These are phyloP conservation scores for Ceratocystis alfenasii DNA, from an alignment of 2,329 filamentous ascomycete species.

Conservation along the genomic window DNA sequence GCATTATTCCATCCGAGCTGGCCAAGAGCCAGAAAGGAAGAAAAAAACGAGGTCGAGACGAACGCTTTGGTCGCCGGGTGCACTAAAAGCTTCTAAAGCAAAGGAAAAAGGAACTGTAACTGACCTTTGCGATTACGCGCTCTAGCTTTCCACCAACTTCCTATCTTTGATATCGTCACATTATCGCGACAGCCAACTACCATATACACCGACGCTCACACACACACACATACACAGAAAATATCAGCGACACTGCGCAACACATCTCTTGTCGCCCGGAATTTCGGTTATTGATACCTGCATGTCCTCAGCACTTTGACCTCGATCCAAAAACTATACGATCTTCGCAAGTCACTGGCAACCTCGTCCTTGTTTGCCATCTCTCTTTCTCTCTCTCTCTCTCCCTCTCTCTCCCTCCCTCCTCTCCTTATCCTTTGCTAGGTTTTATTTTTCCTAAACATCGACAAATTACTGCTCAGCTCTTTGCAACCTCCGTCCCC, in stretches of 20 bases:
- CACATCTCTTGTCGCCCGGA: not conserved
- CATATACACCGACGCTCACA: not conserved
- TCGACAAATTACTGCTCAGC: not conserved
- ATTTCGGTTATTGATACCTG: not conserved
- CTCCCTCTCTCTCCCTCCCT: not conserved
- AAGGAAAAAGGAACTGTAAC: slow-evolving; percentile 3
- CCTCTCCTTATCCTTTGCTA: not conserved
- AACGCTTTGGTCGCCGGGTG: not conserved
- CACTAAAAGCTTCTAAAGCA: not conserved
- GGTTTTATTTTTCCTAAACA: not conserved
- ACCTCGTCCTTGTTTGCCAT: not conserved
- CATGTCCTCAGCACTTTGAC: not conserved
- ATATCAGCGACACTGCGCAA: not conserved
- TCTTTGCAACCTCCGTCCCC: not conserved
- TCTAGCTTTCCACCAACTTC: not conserved
- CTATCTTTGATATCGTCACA: slow-evolving; percentile 9
- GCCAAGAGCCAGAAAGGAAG: not conserved
- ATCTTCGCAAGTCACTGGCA: not conserved
- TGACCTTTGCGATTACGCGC: not conserved
- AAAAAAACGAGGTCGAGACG: not conserved
- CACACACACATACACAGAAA: not conserved
- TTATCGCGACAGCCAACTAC: not conserved
- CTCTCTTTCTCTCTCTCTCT: not conserved
- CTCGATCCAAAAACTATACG: not conserved
- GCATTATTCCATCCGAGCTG: slow-evolving; percentile 7